phyloP scores from a whole-genome alignment of 208 protist genomes.

The Trypanosoma vivax region DNA sequence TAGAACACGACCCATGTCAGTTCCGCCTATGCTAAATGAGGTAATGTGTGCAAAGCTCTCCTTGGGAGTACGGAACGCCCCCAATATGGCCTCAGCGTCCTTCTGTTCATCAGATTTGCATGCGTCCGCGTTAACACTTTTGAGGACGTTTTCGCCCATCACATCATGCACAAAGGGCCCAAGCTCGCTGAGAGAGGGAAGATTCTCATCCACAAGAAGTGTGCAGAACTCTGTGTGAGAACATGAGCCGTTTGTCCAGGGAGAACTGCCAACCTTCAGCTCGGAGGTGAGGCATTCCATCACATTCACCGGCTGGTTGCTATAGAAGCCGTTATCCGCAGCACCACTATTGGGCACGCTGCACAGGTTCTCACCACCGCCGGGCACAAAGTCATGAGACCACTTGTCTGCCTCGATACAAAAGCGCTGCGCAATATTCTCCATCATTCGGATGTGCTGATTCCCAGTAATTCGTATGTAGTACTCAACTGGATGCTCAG shows the following conservation, averaged over 20 bases:
- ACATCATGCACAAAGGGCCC: slow-evolving; percentile 9
- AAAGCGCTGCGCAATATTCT: slow-evolving; percentile 33
- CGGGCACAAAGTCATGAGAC: slow-evolving; percentile 34
- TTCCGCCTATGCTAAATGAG: slow-evolving; percentile 37
- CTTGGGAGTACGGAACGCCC: slow-evolving; percentile 60
- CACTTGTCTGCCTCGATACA: slow-evolving; percentile 53
- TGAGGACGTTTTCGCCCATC: no score
- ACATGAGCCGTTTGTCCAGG: no score
- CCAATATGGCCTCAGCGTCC: slow-evolving; percentile 35
- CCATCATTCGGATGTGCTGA: slow-evolving; percentile 50
- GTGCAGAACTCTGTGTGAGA: no score
- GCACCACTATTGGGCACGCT: slow-evolving; percentile 1
- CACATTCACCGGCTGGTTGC: no score
- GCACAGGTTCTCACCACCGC: slow-evolving; percentile 13
- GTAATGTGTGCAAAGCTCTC: slow-evolving; percentile 37
- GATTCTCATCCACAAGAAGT: no score
- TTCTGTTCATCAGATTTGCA: background rate
- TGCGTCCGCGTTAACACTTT: slow-evolving; percentile 16
- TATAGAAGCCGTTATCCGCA: background rate
- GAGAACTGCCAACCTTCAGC: no score
- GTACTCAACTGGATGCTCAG: slow-evolving; percentile 67
- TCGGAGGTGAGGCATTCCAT: no score
- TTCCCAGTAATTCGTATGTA: slow-evolving; percentile 56
- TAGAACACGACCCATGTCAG: slow-evolving; percentile 63
- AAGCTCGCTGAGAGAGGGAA: background rate